Base-by-base conservation (phyloP, 2,329 filamentous ascomycete species). In the Periglandula ipomoeae region DNA sequence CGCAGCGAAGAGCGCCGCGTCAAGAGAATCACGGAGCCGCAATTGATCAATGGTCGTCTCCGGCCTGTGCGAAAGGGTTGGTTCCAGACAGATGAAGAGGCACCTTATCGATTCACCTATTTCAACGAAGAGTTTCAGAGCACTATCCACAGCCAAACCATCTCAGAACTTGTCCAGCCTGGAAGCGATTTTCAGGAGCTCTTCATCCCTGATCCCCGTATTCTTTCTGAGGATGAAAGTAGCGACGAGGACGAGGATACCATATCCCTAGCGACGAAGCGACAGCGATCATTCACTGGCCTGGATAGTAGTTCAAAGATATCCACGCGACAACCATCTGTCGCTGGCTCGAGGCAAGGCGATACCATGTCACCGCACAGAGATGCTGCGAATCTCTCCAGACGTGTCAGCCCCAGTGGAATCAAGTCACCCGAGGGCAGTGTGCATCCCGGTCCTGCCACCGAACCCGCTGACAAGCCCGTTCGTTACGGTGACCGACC, bases 121-220 rank as follows among this genome's bases (percentile, higher is more conserved):
- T 98, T 98, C 75, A 97, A 97, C 65, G 93, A 97, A 63, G 89
- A 95, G 54, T 89, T 97, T 49, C 85, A 89, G 59, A 94, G 87
- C 65, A 98, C 93, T 0, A 94, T 98, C 53, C 93, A 98, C 66
- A 93, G 89, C 52, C 88, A 95, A 65, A 93, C 86, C 0, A 95
- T 98, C 50, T 95, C 89, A 2, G 93, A 96, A 63, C 76, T 98
- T 19, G 78, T 94, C 8, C 89, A 95, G 56, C 84, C 87, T 0
- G 93, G 89, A 5, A 79, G 84, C 52, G 86, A 79, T 39, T 98
- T 98, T 64, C 78, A 77, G 51, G 87, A 95, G 58, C 77, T 98
- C 0, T 98, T 98, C 62, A 79, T 95, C 20, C 93, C 93, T 1
- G 89, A 97, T 53, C 89, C 87, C 0, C 81, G 83, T 1, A 69